Evolutionary conservation across 352 stramenopile species (phyloP), one percentile per base, ranked within the genome.

Genomic region (Globisporangium camurandrum): DNA sequence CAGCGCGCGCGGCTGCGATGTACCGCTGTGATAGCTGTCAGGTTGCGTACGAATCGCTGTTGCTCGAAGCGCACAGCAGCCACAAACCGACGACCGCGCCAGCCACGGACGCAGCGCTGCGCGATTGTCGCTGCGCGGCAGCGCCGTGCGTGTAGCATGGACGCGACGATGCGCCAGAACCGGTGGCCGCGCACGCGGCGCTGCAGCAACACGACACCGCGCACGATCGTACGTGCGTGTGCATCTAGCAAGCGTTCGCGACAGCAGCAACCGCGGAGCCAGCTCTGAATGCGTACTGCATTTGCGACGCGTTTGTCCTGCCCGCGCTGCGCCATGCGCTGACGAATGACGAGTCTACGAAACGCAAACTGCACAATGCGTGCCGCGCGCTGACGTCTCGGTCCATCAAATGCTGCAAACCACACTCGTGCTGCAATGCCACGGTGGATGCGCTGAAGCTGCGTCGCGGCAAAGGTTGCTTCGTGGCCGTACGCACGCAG

Each of bases 391-490:
- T 78, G 67, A n/a, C 67, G 61, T 16, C 46, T 45, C 2, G 76
- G 64, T 4, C 74, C 75, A 10, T 76, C 56, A 30, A 78, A 68
- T 0, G 53, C 53, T 24, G 56, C 52, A 42, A 84, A 63, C 6
- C 54, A 51, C n/a, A 34, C 56, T 1, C 77, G 58, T 30, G 63
- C 59, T 4, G 49, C 50, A 11, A 64, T 51, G 1, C 74, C 77
- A 9, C 72, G 67, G 22, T 62, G 43, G 27, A 83, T 57, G 27
- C 69, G 70, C 50, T 88, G 77, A 28, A 85, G 82, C 44, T 77
- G 65, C 12, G 59, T 76, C 42, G 71, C 74, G 26, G 77, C 77
- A 39, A 79, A 83, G 39, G 60, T 71, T 37, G 70, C 66, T 48
- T 88, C 77, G 14, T 75, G 60, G 1, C 62, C 64, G 17, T 83